Base-by-base conservation (phyloP, 2,329 filamentous ascomycete genomes). In the Cladobotryum mycophilum region DNA sequence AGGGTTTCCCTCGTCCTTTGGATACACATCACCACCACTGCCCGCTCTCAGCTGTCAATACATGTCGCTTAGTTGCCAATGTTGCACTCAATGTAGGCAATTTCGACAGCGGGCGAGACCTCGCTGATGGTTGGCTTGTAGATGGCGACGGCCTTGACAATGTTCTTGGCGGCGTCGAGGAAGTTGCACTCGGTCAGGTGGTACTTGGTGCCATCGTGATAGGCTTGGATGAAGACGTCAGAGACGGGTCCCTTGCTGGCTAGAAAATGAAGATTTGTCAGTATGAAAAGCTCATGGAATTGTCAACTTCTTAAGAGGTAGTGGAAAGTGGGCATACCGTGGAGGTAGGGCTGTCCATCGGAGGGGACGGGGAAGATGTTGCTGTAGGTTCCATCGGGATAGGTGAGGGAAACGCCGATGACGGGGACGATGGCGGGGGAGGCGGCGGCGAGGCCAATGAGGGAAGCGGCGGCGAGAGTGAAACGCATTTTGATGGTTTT, bases 401-500 rank as follows among this genome's bases (percentile, higher is more conserved):
- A 47, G 5, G 45, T 47, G 20, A 43, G 47, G 18, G 45, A 45
- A n/a, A 52, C 38, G 9, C 2, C 30, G 36, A 7, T 38, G 30
- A 1, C 44, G 38, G 38, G 30, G 49, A 44, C 13, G 6, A n/a
- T 12, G 6, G 2, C 3, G 12, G 49, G 45, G 14, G 40, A 33
- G 18, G 49, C 49, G 14, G 40, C 41, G 36, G 41, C 22, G 11
- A 52, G 34, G 40, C 49, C 49, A 4, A 45, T 22, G 6, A 52
- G 17, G 35, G 40, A 22, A 34, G 45, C 45, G 25, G 41, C 49
- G 14, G 47, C 25, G 38, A 52, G 22, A 15, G 35, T 41, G 15
- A 45, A 52, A 35, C 45, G 49, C 49, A 52, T 52, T 6, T 20
- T 52, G 40, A 34, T 25, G 6, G 22, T 51, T 13, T 51, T 13